These are phyloP conservation scores for Edaphochlamys debaryana DNA, from an alignment of 139 green algal genomes.

Conservation along the genomic window DNA sequence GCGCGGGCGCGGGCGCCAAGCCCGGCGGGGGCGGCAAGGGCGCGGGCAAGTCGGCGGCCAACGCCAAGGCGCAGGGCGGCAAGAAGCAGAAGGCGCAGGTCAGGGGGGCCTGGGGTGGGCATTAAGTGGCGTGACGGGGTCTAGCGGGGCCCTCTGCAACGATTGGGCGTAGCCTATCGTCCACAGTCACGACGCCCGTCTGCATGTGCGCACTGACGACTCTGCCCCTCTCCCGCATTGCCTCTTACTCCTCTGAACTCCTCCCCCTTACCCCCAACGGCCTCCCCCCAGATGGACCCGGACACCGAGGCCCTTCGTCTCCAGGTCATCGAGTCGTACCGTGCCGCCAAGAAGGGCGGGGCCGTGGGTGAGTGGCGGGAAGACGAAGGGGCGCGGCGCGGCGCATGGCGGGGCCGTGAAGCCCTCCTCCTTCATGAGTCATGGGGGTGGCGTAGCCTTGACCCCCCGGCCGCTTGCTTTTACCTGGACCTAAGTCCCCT, in stretches of 20 bases:
- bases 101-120: neutral
- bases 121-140: neutral
- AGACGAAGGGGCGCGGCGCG: too few relatives aligned
- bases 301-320: conserved; percentile 30
- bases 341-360: conserved; percentile 8
- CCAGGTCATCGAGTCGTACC: conserved; percentile 26
- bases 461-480: too few relatives aligned
- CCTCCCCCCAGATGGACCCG: neutral
- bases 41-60: neutral
- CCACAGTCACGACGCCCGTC: too few relatives aligned
- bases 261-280: too few relatives aligned
- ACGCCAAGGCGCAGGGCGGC: neutral
- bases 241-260: too few relatives aligned
- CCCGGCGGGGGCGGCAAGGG: neutral
- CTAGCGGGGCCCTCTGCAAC: too few relatives aligned
- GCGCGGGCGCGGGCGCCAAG: neutral
- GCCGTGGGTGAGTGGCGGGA: neutral
- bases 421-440: too few relatives aligned
- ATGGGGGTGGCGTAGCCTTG: neutral
- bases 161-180: too few relatives aligned
- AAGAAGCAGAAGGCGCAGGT: conserved; percentile 31
- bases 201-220: too few relatives aligned
- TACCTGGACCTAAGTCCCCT: too few relatives aligned
- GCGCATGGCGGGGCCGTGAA: too few relatives aligned
- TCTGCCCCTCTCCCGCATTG: too few relatives aligned